Evolutionary conservation across 2,329 filamentous ascomycete genomes (phyloP), one percentile per base, ranked within the genome.

Genomic region (Knufia petricola): DNA sequence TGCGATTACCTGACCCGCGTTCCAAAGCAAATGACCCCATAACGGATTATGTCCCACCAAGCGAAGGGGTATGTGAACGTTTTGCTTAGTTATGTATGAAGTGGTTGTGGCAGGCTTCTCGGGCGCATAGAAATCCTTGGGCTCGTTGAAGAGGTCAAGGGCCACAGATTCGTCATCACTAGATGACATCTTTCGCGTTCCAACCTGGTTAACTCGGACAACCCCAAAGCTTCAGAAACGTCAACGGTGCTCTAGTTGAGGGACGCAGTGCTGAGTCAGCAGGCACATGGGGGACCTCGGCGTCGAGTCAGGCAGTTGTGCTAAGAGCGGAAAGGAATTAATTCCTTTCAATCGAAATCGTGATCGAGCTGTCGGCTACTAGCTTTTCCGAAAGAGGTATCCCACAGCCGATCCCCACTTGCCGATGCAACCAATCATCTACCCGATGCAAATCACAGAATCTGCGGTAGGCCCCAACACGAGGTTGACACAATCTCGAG

Each of bases 1-100:
- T 13, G 88, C 79, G 42, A 90, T 76, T 32, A 86, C 79, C 53
- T 85, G 83, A 52, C 84, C 83, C 52, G 87, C 89, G 65, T 95
- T 94, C 90, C 90, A 96, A 24, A 95, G 76, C 55, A 85, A 77
- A 66, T 95, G 87, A 13, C 87, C 89, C 78, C 94, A 94, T 12
- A 94, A 77, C 20, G 88, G 86, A 70, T 85, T 90, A 66, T 86
- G 82, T 52, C 89, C 89, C 38, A 95, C 86, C 10, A 95, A 78
- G 59, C 85, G 79, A 55, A 95, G 76, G 44, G 72, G 78, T 55
- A 94, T 69, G 23, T 71, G 70, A 55, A 79, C 65, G 52, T 85
- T 85, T 30, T 77, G 79, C 49, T 78, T 69, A 63, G 90, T 77
- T 19, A 74, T 78, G 70, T 94, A 84, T 37, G 79, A 75, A 54